These are phyloP conservation scores for Drechmeria coniospora DNA, from an alignment of 2,329 filamentous ascomycete genomes.

Conservation along the genomic window DNA sequence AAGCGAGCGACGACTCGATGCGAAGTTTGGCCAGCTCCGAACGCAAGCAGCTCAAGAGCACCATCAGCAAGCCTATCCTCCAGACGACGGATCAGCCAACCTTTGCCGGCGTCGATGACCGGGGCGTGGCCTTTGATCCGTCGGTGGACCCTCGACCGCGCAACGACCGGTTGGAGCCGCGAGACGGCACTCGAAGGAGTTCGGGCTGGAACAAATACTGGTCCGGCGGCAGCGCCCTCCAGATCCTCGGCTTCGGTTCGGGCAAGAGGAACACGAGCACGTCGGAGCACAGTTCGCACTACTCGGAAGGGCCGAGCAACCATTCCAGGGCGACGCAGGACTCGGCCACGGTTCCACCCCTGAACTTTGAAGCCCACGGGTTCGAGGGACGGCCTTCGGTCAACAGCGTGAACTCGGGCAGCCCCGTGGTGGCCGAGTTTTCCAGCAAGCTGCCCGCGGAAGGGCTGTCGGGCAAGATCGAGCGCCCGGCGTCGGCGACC, in stretches of 20 bases:
- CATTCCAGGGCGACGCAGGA: constrained; percentile 39
- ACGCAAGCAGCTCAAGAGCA: constrained; percentile 47
- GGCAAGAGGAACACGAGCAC: constrained; percentile 33
- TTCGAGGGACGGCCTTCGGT: constrained; percentile 48
- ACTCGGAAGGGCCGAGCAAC: constrained; percentile 23
- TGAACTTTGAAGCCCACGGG: constrained; percentile 39
- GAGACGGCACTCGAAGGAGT: constrained; percentile 39
- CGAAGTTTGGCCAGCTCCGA: constrained; percentile 36
- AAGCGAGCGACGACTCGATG: constrained; percentile 38
- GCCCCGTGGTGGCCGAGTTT: constrained; percentile 52
- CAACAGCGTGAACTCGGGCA: constrained; percentile 51
- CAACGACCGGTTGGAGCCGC: constrained; percentile 17
- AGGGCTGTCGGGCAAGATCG: constrained; percentile 45
- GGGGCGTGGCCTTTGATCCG: constrained; percentile 23
- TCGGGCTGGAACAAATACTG: constrained; percentile 69
- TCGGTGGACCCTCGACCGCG: constrained; percentile 19
- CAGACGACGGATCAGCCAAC: constrained; percentile 21
- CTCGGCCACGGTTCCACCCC: constrained; percentile 54
- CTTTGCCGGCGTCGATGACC: constrained; percentile 23
- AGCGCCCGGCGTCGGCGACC: constrained; percentile 36
- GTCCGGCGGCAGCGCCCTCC: constrained; percentile 55
- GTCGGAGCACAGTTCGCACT: constrained; percentile 41
- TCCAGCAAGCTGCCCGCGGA: constrained; percentile 35
- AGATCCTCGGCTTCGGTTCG: constrained; percentile 45
- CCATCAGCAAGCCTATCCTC: constrained; percentile 45